Evolutionary conservation across 495 filamentous ascomycete genomes (phyloP).

Genomic region (Clohesyomyces aquaticus): DNA sequence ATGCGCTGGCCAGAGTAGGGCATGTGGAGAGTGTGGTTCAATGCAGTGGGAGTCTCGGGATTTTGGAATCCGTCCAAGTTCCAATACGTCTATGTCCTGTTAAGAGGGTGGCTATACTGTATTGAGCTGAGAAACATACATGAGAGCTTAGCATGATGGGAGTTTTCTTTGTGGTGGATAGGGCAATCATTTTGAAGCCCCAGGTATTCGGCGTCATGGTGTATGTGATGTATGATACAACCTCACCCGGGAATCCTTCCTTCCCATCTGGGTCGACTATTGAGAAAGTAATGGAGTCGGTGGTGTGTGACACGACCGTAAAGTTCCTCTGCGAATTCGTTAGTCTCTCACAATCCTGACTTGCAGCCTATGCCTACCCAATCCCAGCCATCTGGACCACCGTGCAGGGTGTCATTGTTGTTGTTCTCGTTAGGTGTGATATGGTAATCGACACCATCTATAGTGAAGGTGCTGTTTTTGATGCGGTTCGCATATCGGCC

Average conservation of each 20-base stretch:
- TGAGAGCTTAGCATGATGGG: constrained; percentile 65
- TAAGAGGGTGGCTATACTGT: not conserved
- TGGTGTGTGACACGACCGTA: constrained; percentile 68
- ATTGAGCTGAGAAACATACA: constrained; percentile 50
- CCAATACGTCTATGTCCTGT: constrained; percentile 71
- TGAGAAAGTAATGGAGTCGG: constrained; percentile 75
- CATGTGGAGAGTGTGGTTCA: constrained; percentile 73
- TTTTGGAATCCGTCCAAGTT: constrained; percentile 78
- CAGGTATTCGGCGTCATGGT: constrained; percentile 51
- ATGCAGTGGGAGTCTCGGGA: constrained; percentile 57
- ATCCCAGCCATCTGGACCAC: constrained; percentile 81
- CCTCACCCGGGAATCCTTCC: constrained; percentile 79
- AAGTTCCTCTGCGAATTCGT: constrained; percentile 64
- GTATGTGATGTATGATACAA: constrained; percentile 77
- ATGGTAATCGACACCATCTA: constrained; percentile 68
- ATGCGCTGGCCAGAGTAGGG: constrained; percentile 72
- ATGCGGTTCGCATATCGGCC: constrained; percentile 87
- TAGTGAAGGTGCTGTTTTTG: constrained; percentile 78
- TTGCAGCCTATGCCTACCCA: constrained; percentile 30
- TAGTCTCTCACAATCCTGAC: constrained; percentile 1
- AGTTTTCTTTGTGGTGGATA: constrained; percentile 52
- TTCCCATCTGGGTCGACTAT: constrained; percentile 70
- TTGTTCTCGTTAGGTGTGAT: constrained; percentile 72
- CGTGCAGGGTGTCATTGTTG: constrained; percentile 75
- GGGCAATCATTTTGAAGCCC: constrained; percentile 48